Evolutionary conservation across 2,329 filamentous ascomycete genomes (phyloP), one percentile per base, ranked within the genome.

Genomic region (Endocalyx cinctus): DNA sequence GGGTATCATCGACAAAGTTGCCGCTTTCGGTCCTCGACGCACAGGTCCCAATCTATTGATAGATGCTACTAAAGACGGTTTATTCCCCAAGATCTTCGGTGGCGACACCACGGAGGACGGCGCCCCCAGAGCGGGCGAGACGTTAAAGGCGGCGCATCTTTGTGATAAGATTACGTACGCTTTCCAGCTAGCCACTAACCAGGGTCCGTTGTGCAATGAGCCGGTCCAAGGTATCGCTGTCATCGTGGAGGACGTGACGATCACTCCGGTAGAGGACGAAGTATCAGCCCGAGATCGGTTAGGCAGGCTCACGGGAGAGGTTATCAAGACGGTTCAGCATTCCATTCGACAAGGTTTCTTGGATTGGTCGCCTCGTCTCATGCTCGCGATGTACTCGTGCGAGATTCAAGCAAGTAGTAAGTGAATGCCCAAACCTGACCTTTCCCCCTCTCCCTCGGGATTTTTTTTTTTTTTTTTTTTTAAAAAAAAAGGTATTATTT

Each of bases 361-460:
- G 13, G 92, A 97, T 68, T 98, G 92, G 92, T 90, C 84, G 25
- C 86, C 92, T 0, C 81, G 92, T n/a, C 77, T 98, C 47, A 79
- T 97, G 66, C 78, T 98, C 27, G 92, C 92, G 32, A 97, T 97
- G 87, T 98, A 98, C 67, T 87, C 79, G 35, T 95, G 90, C 58
- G 92, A 97, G 58, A 97, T 98, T 52, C 92, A 97, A 72, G 88
- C 90, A 18, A 89, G 86, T 15, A 90, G 79, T 83, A 70, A 58
- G 77, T 64, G 10, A 8, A 6, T 14, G 10, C 17, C 20, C 20
- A 23, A 23, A 8, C 20, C 20, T n/a, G 20, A 8, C 20, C 20
- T 10, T 18, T 18, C 14, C 15, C 12, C 11, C 27, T 22, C 12
- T 15, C 15, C 19, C n/a, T 29, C 18, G 10, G 29, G 18, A 31